A percentile compares a stretch with the other conserved stretches of the same genome.
These are phyloP conservation scores for Phycomyces nitens DNA, from an alignment of 192 early-diverging fungal species.

Conservation along the genomic window DNA sequence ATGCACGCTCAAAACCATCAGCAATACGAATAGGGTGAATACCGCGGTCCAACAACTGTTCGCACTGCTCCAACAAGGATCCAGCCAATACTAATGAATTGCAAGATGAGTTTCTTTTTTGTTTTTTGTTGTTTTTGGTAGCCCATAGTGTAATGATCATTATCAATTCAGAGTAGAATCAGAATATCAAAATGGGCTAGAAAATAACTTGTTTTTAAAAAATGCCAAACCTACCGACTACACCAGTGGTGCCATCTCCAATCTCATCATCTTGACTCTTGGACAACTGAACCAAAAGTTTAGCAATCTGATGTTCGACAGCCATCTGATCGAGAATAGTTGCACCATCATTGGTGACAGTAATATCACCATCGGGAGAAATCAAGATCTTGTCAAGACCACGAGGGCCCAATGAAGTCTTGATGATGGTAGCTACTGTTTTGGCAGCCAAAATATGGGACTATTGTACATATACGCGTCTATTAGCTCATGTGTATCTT, in stretches of 20 bases:
- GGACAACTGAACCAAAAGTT: constrained; percentile 96
- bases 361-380: constrained; percentile 98
- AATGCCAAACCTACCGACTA: constrained; percentile 84
- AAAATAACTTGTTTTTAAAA: no score
- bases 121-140: background rate
- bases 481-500: background rate
- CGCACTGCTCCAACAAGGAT: constrained; percentile 93
- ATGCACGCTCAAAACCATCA: constrained; percentile 97
- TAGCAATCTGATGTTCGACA: constrained; percentile 98
- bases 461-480: constrained; percentile 41
- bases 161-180: no score
- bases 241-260: constrained; percentile 99
- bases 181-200: no score
- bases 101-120: background rate
- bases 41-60: constrained; percentile 89
- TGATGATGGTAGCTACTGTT: constrained; percentile 94
- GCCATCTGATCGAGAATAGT: constrained; percentile 98
- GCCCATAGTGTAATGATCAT: no score
- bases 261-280: constrained; percentile 99
- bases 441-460: constrained; percentile 98
- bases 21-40: constrained; percentile 99
- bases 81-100: constrained; percentile 83
- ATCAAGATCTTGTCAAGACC: constrained; percentile 99
- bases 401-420: constrained; percentile 96
- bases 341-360: constrained; percentile 98